phyloP scores from a whole-genome alignment of 1,284 basidiomycete species.

The Gymnopus androsaceus region DNA sequence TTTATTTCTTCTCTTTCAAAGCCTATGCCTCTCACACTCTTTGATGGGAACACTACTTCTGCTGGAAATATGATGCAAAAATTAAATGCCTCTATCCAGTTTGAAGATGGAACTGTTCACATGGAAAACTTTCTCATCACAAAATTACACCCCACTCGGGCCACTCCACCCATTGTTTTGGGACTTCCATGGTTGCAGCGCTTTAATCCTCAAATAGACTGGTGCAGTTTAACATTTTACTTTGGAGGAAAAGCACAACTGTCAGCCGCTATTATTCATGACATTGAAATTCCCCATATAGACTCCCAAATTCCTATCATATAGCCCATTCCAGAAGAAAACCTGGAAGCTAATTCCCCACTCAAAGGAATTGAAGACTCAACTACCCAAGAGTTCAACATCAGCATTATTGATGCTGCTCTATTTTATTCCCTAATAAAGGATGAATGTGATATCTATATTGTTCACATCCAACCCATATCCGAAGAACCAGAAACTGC shows the following conservation, averaged over 20 bases:
- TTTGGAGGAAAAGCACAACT: background rate
- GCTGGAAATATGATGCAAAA: background rate
- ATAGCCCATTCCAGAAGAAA: too few species aligned
- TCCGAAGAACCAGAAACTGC: background rate
- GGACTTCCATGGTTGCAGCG: background rate
- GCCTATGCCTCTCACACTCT: too few species aligned
- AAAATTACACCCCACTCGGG: background rate
- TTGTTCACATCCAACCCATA: background rate
- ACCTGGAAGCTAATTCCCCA: too few species aligned
- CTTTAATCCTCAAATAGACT: background rate
- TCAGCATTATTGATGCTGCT: background rate
- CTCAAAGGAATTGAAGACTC: too few species aligned
- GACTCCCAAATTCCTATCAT: background rate
- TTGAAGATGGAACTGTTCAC: too few species aligned
- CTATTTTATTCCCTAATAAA: background rate
- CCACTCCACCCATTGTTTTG: background rate
- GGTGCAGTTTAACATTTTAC: background rate
- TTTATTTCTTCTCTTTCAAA: too few species aligned
- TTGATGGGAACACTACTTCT: background rate
- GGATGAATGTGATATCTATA: background rate
- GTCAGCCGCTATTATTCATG: background rate
- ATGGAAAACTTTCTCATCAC: background rate
- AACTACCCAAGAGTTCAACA: too few species aligned
- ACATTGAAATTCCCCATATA: background rate
- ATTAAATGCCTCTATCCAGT: background rate